Evolutionary conservation across 176 grass and related monocot genomes (phyloP), one percentile per base, ranked within the genome.

Genomic region (Eragrostis nindensis): DNA sequence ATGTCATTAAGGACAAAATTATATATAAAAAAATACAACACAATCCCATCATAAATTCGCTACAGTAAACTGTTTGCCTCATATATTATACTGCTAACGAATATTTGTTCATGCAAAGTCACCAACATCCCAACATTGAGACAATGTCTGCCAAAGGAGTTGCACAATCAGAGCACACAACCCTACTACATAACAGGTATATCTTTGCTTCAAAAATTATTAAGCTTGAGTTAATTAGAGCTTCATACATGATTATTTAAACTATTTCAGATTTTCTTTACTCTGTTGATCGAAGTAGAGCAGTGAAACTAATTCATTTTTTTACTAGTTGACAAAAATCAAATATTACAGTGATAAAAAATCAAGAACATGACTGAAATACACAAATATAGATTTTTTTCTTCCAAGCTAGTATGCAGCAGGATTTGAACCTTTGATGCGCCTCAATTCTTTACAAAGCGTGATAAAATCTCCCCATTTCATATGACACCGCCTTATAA

Each of bases 401-500:
- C 30, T 47, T 62, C 22, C 18, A 89, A 76, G n/a, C 13, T 2
- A 76, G 78, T 69, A 40, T 53, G 68, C 41, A 68, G 68, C 14
- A 75, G 54, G 82, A 80, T 36, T 85, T 13, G 27, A 80, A 97
- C 94, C 94, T 97, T 97, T 97, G 45, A 97, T 97, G 68, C 94
- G 87, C 76, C 94, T 86, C 71, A 97, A 65, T 71, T 94, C 94
- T 75, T 97, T 97, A 87, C 94, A 97, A 14, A 94, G 82, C 8
- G 94, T 97, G 68, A 94, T 97, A 80, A 97, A 97, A 80, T 97
- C 89, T 67, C 87, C 92, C 89, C 92, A 92, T 86, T 92, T 97
- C 92, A 97, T 94, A 86, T 94, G 92, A 50, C 92, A 94, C 29
- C 92, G 92, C 30, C 91, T 90, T 26, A 97, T 97, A 90, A 97